Evolutionary conservation across 2,329 filamentous ascomycete species (phyloP), one percentile per base, ranked within the genome.

Genomic region (Dactylonectria macrodidyma): DNA sequence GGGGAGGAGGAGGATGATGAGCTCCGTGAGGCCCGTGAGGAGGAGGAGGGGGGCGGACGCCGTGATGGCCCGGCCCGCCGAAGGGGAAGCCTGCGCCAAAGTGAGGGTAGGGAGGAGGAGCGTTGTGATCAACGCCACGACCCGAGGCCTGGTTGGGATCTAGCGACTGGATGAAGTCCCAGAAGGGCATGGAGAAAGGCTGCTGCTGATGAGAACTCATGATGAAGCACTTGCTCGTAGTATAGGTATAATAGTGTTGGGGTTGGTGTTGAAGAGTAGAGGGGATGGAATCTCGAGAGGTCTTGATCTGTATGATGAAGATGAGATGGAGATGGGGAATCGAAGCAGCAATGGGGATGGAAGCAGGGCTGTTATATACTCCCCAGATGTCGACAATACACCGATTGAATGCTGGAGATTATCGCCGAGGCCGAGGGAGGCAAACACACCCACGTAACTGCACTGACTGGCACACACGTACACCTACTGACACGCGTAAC

Each of bases 91-190:
- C 80, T 1, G 74, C 64, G 44, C 75, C 75, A 60, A 78, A 77
- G 59, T 59, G 66, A 51, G 70, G 67, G 51, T 73, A 69, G 62
- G 70, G 71, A 34, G 75, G 63, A 38, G 72, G 74, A 58, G 72
- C 75, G 44, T 76, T 72, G 68, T 82, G 81, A 65, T 84, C 83
- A 62, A 83, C 79, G 54, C 83, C 81, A 19, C 76, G 76, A 48
- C 82, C 81, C 41, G 77, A 71, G 48, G 64, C 62, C 46, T 74
- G 73, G 48, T 73, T 75, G 24, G 79, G 77, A 66, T 80, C 77
- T 36, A 81, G 69, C 24, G 77, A 75, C 66, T 78, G 78, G 70
- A 82, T 55, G 62, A 82, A 83, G 62, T 83, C 77, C 78, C 77
- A 79, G 52, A 78, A 76, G 66, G 72, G 70, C 62, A 70, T 69